Evolutionary conservation across 1,284 basidiomycete species (phyloP), one percentile per base, ranked within the genome.

Genomic region (Pyrrhoderma lamaoense): DNA sequence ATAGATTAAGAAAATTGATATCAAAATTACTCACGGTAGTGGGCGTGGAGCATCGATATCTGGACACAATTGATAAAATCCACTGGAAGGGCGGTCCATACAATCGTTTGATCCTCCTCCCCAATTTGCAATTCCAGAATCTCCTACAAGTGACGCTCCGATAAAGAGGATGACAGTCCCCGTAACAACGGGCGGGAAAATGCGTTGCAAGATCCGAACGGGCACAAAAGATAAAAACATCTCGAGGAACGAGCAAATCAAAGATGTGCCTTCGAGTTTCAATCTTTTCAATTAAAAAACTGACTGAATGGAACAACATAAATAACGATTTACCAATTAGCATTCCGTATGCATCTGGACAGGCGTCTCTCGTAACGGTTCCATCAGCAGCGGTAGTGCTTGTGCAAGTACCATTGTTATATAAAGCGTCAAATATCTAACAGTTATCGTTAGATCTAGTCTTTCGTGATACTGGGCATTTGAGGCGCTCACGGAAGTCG

Each of bases 161-260:
- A 93, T 91, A 70, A 89, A 70, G 13, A 89, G 68, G 56, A 88
- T 78, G 43, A 87, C 83, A 3, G 82, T 84, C 39, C 84, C 85
- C 1, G 87, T 90, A 3, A 93, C 83, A 59, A 91, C 73, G 0
- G 89, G 89, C 1, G 90, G 89, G 64, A 93, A 93, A 55, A 89
- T 70, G 34, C 77, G 72, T 59, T 84, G 76, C 11, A 91, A 67
- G 2, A 74, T 67, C 18, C 76, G 73, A 0, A 82, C 72, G 0
- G 85, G 81, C 8, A 86, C 72, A 64, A 93, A 91, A 0, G 85
- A 80, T 62, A 93, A 68, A 55, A 74, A 74, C 40, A 93, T 89
- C 67, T 92, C 86, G 44, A 90, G 73, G 67, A 93, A 81, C 0
- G 86, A 80, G 61, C 87, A 90, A 47, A 93, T 76, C 3, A 89